A percentile compares a stretch with the other conserved stretches of the same genome.
These are phyloP conservation scores for Zymoseptoria ardabiliae DNA, from an alignment of 2,329 filamentous ascomycete species.

Conservation along the genomic window DNA sequence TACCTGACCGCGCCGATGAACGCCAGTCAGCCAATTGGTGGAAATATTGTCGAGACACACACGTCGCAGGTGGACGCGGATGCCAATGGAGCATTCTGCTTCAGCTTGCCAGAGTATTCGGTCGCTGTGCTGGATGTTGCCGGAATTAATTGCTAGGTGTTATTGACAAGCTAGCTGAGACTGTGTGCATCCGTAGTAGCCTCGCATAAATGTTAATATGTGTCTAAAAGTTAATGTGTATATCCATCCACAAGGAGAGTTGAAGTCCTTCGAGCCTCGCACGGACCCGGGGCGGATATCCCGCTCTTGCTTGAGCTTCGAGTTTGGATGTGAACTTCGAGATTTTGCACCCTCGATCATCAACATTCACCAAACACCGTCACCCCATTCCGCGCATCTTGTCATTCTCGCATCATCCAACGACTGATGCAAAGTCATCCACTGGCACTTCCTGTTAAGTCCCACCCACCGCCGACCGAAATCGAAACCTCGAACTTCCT, in stretches of 20 bases:
- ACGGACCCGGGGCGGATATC: not conserved
- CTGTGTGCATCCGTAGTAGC: not conserved
- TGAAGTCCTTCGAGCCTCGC: not conserved
- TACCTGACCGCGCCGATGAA: conserved; percentile 34
- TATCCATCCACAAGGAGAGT: not conserved
- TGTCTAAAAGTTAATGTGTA: not conserved
- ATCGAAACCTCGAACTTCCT: not conserved
- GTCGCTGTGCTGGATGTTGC: conserved; percentile 46
- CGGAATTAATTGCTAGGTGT: not conserved
- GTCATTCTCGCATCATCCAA: not conserved
- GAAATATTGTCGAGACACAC: conserved; percentile 45
- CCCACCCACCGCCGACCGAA: not conserved
- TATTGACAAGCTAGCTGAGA: not conserved
- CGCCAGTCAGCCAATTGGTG: conserved; percentile 28
- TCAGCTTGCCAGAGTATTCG: conserved; percentile 48
- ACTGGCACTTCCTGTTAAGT: not conserved
- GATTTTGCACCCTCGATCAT: not conserved
- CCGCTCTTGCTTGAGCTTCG: not conserved
- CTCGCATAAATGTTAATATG: not conserved
- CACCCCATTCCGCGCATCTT: not conserved
- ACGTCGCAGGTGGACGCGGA: conserved; percentile 36
- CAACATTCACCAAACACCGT: not conserved
- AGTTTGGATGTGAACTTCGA: not conserved
- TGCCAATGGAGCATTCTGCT: conserved; percentile 43
- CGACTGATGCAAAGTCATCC: not conserved